Percentiles rank a stretch among this genome's conserved stretches.
Evolutionary conservation across 2,329 filamentous ascomycete species (phyloP).

Genomic region (Verticillium nonalfalfae): DNA sequence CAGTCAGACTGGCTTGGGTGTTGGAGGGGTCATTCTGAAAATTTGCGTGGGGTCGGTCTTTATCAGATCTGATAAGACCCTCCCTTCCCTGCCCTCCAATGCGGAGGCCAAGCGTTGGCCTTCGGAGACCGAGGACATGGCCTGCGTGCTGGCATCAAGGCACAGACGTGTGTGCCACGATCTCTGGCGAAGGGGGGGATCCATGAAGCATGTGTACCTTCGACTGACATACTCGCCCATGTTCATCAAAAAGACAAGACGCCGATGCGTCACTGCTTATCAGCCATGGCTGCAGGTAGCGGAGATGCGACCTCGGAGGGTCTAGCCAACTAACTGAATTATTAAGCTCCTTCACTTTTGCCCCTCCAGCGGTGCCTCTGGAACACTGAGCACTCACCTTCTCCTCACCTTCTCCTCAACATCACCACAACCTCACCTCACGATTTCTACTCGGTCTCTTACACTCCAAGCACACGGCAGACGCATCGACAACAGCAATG

Average conservation of each 20-base stretch:
- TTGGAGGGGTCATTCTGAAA: slow-evolving; percentile 5
- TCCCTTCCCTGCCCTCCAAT: neutral
- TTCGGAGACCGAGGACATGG: slow-evolving; percentile 3
- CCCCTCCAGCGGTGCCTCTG: neutral
- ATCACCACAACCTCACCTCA: neutral
- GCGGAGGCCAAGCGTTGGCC: neutral
- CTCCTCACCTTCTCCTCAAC: neutral
- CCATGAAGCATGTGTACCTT: neutral
- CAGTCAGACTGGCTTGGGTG: neutral
- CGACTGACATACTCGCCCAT: neutral
- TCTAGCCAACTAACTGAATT: neutral
- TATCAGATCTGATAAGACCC: slow-evolving; percentile 3
- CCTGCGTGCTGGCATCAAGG: neutral
- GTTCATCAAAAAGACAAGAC: neutral
- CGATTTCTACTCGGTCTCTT: neutral
- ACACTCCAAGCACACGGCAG: neutral
- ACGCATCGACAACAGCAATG: slow-evolving; percentile 41
- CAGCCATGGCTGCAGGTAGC: neutral
- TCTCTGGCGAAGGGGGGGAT: neutral
- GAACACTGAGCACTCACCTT: neutral
- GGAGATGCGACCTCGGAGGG: slow-evolving; percentile 10
- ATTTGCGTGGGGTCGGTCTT: slow-evolving; percentile 2
- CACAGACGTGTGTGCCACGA: neutral
- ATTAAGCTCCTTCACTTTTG: neutral
- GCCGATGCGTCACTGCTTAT: neutral